Conservation (phyloP, 257 asterid species). For the Phtheirospermum japonicum region DNA sequence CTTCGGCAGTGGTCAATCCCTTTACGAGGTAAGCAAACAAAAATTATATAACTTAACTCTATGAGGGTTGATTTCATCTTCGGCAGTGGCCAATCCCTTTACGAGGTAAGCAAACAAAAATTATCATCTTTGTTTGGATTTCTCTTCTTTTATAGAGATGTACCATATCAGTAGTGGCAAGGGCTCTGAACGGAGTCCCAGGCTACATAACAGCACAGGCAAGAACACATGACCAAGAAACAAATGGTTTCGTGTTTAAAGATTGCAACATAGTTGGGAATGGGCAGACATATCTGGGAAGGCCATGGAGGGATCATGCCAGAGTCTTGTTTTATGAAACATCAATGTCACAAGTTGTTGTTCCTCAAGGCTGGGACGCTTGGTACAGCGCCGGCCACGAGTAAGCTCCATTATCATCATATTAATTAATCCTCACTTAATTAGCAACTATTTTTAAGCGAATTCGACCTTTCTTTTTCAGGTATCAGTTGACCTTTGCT, state of each 20-base stretch:
- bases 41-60: not conserved
- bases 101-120: slow-evolving; percentile 60
- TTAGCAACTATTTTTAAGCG: too few species aligned
- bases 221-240: slow-evolving; percentile 24
- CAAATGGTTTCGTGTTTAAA: slow-evolving; percentile 51
- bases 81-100: slow-evolving; percentile 80
- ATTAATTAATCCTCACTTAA: too few species aligned
- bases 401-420: slow-evolving; percentile 45
- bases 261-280: slow-evolving; percentile 41
- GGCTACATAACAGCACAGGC: slow-evolving; percentile 86
- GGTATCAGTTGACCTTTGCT: slow-evolving; percentile 52
- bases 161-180: slow-evolving; percentile 43
- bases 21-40: slow-evolving; percentile 63
- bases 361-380: slow-evolving; percentile 67
- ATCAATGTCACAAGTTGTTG: slow-evolving; percentile 41
- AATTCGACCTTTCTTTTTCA: slow-evolving; percentile 18
- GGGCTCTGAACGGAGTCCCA: slow-evolving; percentile 27
- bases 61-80: slow-evolving; percentile 79
- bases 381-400: slow-evolving; percentile 46
- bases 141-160: slow-evolving; percentile 56
- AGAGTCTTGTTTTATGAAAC: slow-evolving; percentile 62
- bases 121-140: not conserved
- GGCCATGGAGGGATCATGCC: slow-evolving; percentile 75
- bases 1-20: slow-evolving; percentile 81
- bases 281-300: slow-evolving; percentile 46